Evolutionary conservation across 1,139 yeast species (phyloP), one percentile per base, ranked within the genome.

Genomic region (Pichia sp.): DNA sequence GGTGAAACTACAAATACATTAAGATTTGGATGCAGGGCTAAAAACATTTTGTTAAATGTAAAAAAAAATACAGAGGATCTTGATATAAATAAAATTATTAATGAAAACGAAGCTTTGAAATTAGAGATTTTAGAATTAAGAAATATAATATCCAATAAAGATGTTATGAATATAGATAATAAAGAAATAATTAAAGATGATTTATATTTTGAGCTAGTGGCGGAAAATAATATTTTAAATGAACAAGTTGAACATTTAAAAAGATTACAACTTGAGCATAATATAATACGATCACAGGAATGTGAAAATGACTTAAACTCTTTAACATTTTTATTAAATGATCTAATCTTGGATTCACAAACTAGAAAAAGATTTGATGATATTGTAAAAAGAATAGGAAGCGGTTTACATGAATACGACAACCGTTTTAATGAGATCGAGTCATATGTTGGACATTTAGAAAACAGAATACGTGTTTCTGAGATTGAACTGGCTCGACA

Each of bases 1-100:
- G 74, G 87, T 1, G 97, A 92, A 60, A 87, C 97, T 0, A 72
- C 82, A 41, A 87, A 87, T 58, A 90, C 97, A 0, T 70, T 92
- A 31, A 68, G 97, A 46, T 92, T 90, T 68, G 97, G 97, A 0
- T 87, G 96, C 0, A 71, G 97, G 49, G 97, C 97, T 1, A 90
- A 89, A 58, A 89, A 89, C 61, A 80, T 89, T 42, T 73, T 80
- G 10, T 74, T 89, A 52, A 74, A 72, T 46, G 95, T 87, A 7
- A 76, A 75, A 48, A 77, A 76, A 48, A 80, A 74, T 53, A 76
- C 72, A 49, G 51, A 61, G 9, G 44, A 38, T 16, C 10, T 40
- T 8, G 55, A 73, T 24, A 71, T 80, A 24, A 76, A 70, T 44
- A 76, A 72, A 39, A 64, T 78, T 47, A 59, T 69, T 39, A 60